Base-by-base conservation (phyloP, 2,329 filamentous ascomycete species). In the Penicillium sp. region DNA sequence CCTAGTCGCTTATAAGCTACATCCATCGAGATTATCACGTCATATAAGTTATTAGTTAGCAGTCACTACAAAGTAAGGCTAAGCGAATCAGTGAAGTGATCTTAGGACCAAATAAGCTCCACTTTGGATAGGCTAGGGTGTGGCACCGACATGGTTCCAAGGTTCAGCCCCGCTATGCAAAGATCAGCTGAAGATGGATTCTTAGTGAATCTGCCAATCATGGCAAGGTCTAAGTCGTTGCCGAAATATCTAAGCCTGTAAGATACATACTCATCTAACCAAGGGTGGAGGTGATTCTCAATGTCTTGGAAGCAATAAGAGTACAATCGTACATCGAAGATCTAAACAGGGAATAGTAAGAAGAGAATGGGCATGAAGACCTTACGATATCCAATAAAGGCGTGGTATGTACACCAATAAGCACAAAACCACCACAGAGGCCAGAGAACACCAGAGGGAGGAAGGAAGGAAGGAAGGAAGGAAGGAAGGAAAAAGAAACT, bases 361-460 rank as follows among this genome's bases (percentile, higher is more conserved):
- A 15, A 43, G 27, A 35, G 31, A 23, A 50, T 21, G 17, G 12
- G 17, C 7, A 7, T 33, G 10, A 42, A 33, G n/a, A 21, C 49
- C 37, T 27, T 33, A 23, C 27, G 45, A 23, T 50, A 43, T 43
- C 23, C 35, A 35, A 54, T 50, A 31, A n/a, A 45, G 12, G 7
- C 31, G 45, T 55, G 54, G 50, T 59, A 59, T 61, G 27, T 61
- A 59, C 52, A 61, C 21, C 21, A 40, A 50, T 31, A 49, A 9
- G 40, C 17, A 52, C n/a, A 29, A 57, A 9, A n/a, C 7, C 29
- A 43, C 27, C 40, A 47, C 29, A 15, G 43, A 29, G 5, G 13
- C 35, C 29, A 37, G 50, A 59, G 7, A 12, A 33, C 9, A 37
- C 46, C 37, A 35, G 12, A 23, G 8, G 29, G 21, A 31, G 17